A percentile compares a stretch with the other conserved stretches of the same genome.
Conservation (phyloP, 2,329 filamentous ascomycete species). For the Xylariaceae sp. region DNA sequence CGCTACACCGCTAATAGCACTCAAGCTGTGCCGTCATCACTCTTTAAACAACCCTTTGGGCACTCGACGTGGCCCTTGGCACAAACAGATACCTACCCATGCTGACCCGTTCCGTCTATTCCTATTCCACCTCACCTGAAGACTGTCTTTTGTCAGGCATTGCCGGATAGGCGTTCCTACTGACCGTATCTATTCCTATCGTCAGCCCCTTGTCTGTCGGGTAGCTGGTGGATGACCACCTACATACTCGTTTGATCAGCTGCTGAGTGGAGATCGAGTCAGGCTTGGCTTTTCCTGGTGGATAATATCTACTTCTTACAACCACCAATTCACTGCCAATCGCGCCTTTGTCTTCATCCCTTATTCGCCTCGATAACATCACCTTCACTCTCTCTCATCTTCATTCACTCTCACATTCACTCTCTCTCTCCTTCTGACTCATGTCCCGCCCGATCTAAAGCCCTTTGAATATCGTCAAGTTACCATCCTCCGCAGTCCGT, state of each 20-base stretch:
- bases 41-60: constrained; percentile 4
- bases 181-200: constrained; percentile 5
- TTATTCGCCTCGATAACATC: neutral
- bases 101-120: constrained; percentile 14
- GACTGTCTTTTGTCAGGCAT: constrained; percentile 4
- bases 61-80: constrained; percentile 15
- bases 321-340: neutral
- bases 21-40: neutral
- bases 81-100: constrained; percentile 14
- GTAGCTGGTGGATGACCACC: neutral
- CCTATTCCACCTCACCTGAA: constrained; percentile 15
- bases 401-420: too few species aligned
- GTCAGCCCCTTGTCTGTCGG: constrained; percentile 8
- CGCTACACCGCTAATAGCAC: neutral
- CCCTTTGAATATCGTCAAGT: constrained; percentile 1
- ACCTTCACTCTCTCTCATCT: neutral
- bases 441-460: constrained; percentile 16
- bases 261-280: constrained; percentile 16
- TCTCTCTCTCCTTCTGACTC: neutral
- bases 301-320: neutral
- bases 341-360: neutral
- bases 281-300: neutral
- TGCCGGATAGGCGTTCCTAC: neutral
- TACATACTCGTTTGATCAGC: constrained; percentile 14
- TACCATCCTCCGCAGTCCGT: constrained; percentile 3